Base-by-base conservation (phyloP, 768 basidiomycete species). In the Rhizopogon vulgaris region DNA sequence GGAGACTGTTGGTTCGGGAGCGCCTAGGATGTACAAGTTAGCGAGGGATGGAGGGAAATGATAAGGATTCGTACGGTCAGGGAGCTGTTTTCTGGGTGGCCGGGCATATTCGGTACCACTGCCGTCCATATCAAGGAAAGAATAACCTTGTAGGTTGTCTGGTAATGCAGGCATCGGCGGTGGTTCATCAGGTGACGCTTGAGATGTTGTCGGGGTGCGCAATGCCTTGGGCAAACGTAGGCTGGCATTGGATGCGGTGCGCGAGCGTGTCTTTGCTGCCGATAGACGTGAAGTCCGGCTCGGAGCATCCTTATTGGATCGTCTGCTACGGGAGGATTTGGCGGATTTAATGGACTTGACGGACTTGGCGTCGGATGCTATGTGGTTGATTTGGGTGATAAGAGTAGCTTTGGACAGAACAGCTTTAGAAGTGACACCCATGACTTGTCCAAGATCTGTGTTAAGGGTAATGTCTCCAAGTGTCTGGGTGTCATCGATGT, bases 261-360 rank as follows among this genome's bases (percentile, higher is more conserved):
- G 71, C 63, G 84, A 86, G 38, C 87, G 77, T 52, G 71, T 77
- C 52, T 79, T 78, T 1, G 89, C 88, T 4, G 88, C 83, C 4
- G 76, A 75, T 3, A 90, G 73, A 7, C 76, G 73, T 36, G 73
- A 72, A 32, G 63, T 25, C 30, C 71, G 61, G 47, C 70, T 75
- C 12, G 61, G 58, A 5, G 60, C 58, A 18, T 63, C 63, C 10
- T 65, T 63, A 2, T 39, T 54, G 25, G 59, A 66, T 2, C 55
- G 58, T 36, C 56, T 59, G 22, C 67, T 67, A 12, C 60, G 62
- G 0, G 52, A 58, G 2, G 67, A 45, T 37, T 53, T 56, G 9
- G 34, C 36, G 39, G 39, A 56, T 57, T 63, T 60, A 51, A 52
- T 15, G 1, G 65, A 65, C 4, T 50, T 60, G 40, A 70, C 9